Conservation (phyloP, 768 basidiomycete species). For the Peribolospora baueri region DNA sequence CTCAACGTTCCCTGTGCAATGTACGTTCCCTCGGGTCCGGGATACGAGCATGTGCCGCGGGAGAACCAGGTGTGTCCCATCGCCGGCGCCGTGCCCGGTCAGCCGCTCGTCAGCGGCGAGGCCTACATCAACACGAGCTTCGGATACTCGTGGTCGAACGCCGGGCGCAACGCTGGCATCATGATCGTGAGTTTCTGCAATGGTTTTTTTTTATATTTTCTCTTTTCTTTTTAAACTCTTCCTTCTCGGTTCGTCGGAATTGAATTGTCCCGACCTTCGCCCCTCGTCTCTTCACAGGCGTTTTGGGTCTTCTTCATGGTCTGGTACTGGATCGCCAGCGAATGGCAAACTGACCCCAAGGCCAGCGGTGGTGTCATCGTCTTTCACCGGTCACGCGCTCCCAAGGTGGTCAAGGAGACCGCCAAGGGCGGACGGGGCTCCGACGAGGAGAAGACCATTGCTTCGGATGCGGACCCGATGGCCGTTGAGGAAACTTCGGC, state of each 20-base stretch:
- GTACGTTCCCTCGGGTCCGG: background rate
- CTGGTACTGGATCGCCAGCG: constrained; percentile 16
- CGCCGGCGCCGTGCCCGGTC: constrained; percentile 9
- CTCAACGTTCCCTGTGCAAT: constrained; percentile 8
- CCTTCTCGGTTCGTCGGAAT: constrained; percentile 4
- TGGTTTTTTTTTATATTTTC: background rate
- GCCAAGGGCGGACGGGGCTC: background rate
- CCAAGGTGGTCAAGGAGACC: constrained; percentile 16
- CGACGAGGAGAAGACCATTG: constrained; percentile 5
- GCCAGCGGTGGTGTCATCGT: constrained; percentile 10
- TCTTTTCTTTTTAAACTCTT: background rate
- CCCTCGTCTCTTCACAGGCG: constrained; percentile 10
- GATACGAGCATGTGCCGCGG: constrained; percentile 1
- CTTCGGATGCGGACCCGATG: background rate
- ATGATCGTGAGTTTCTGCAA: background rate
- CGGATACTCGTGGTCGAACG: constrained; percentile 6
- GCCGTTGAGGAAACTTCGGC: background rate
- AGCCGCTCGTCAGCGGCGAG: constrained; percentile 7
- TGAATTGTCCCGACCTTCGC: background rate
- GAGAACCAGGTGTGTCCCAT: constrained; percentile 15
- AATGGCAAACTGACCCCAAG: constrained; percentile 4
- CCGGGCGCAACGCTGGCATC: constrained; percentile 4
- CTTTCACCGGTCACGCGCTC: constrained; percentile 9
- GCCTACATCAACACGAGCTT: constrained; percentile 8
- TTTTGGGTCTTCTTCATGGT: constrained; percentile 16